A percentile compares a stretch with the other conserved stretches of the same genome.
Conservation (phyloP, 495 filamentous ascomycete species). For the Aspergillus wentii region DNA sequence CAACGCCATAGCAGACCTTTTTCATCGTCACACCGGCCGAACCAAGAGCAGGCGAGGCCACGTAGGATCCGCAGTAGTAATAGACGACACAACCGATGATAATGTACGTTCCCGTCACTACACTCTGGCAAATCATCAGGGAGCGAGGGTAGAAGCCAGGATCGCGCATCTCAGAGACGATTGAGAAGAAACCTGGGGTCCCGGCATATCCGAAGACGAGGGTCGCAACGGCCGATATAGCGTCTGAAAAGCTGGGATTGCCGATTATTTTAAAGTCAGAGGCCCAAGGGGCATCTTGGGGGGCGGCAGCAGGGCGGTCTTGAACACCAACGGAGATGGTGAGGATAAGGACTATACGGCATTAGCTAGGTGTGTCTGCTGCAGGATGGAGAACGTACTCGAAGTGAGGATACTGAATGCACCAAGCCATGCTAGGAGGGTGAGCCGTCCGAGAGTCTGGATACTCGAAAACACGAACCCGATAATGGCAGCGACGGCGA, state of each 20-base stretch:
- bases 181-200: conserved; percentile 63
- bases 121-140: conserved; percentile 37
- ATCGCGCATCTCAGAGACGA: conserved; percentile 71
- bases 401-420: conserved; percentile 30
- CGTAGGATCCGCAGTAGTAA: conserved; percentile 60
- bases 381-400: conserved; percentile 34
- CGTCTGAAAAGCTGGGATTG: conserved; percentile 24
- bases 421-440: conserved; percentile 36
- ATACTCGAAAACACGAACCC: conserved; percentile 30
- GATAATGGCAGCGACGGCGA: conserved; percentile 28
- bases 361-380: conserved; percentile 15
- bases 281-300: conserved; percentile 21
- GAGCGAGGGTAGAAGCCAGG: conserved; percentile 56
- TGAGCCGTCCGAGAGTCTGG: conserved; percentile 32
- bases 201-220: conserved; percentile 63
- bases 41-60: conserved; percentile 64
- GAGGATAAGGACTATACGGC: conserved; percentile 63
- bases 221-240: conserved; percentile 60
- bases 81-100: conserved; percentile 64
- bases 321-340: conserved; percentile 63
- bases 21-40: conserved; percentile 57
- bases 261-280: conserved; percentile 27
- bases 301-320: conserved; percentile 32
- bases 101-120: conserved; percentile 59
- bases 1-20: conserved; percentile 70